Base-by-base conservation (phyloP, 2,329 filamentous ascomycete species). In the Verticillium klebahnii region DNA sequence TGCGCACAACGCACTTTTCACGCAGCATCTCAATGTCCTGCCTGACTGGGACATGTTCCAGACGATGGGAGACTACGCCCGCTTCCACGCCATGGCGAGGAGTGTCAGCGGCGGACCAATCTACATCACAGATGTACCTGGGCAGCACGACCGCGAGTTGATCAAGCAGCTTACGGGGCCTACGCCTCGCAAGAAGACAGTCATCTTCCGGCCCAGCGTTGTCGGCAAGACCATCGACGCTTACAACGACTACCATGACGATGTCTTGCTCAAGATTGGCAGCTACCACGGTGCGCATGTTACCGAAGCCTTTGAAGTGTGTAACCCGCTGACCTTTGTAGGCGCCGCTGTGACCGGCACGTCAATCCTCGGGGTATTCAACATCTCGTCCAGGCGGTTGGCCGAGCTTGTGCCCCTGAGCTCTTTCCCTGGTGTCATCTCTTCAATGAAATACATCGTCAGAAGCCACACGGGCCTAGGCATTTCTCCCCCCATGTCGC, bases 71-170 rank as follows among this genome's bases (percentile, higher is more conserved):
- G 77, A 81, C 29, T 96, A 91, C 72, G 90, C 90, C 0, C 85
- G 84, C 0, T 96, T 95, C 71, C 95, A 99, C 68, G 95, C 92
- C 5, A 94, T 95, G 1, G 93, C 93, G 2, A 85, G 95, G 56
- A 96, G 92, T 73, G 81, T 99, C 11, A 93, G 89, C 57, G 95
- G 95, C 9, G 95, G 95, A 0, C 95, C 94, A 0, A 89, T 99
- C 50, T 97, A 96, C 69, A 93, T 99, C 72, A 98, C 94, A 0
- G 95, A 99, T 74, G 84, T 87, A 0, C 94, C 94, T 0, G 93
- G 92, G 0, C 78, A 91, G 63, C 92, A 98, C 73, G 84, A 97
- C 69, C 70, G 93, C 34, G 75, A 82, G 6, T 75, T 99, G 17
- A 90, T 99, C 63, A 76, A 82, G 32, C 89, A 96, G 72, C 93